A percentile compares a stretch with the other conserved stretches of the same genome.
Evolutionary conservation across 257 asterid species (phyloP).

Genomic region (Cinchona pubescens): DNA sequence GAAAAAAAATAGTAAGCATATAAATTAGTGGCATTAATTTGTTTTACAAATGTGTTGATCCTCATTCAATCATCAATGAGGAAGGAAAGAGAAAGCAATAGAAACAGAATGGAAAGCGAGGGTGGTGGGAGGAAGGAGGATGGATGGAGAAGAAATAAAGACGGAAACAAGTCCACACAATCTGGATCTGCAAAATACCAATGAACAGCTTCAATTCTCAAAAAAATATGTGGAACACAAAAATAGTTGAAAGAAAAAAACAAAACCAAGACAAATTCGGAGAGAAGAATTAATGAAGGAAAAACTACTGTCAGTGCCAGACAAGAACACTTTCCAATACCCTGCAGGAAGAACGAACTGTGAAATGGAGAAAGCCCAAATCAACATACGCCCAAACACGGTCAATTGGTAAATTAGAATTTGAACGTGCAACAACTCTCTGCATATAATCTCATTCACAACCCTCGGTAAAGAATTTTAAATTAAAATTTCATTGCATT

Average conservation of each 20-base stretch:
- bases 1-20: too few species aligned
- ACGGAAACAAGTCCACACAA: too few species aligned
- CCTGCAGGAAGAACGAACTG: neutral
- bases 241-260: neutral
- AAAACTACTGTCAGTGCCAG: neutral
- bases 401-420: neutral
- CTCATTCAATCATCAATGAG: neutral
- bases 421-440: neutral
- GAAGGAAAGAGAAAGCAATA: neutral
- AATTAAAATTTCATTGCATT: constrained; percentile 3
- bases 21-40: too few species aligned
- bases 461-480: neutral
- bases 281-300: neutral
- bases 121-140: too few species aligned
- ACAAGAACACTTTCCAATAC: neutral
- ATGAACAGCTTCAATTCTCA: neutral
- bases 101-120: too few species aligned
- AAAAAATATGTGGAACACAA: too few species aligned
- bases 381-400: neutral
- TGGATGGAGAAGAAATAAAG: too few species aligned
- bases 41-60: too few species aligned
- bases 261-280: neutral
- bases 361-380: neutral
- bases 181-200: neutral
- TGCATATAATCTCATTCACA: neutral